A percentile compares a stretch with the other conserved stretches of the same genome.
phyloP scores from a whole-genome alignment of 257 asterid species.

The Plantago major region DNA sequence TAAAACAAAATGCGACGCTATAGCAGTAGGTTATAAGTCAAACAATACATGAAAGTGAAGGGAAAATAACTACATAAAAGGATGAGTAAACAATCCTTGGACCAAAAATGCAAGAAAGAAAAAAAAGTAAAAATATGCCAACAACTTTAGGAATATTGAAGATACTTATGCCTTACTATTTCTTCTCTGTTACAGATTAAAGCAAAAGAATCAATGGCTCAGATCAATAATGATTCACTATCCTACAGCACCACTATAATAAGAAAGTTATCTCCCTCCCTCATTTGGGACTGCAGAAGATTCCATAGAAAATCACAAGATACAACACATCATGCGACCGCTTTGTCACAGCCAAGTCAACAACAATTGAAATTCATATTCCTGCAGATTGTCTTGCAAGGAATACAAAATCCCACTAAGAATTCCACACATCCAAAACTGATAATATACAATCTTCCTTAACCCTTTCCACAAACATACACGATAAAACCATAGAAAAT shows the following conservation, averaged over 20 bases:
- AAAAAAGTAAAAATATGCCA: neutral
- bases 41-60: neutral
- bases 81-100: neutral
- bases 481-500: neutral
- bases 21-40: neutral
- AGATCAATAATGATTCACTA: neutral
- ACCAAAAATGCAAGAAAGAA: no score
- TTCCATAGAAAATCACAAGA: neutral
- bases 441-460: neutral
- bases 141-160: neutral
- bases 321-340: neutral
- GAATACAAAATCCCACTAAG: neutral
- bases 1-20: neutral
- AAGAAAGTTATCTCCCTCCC: neutral
- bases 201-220: neutral
- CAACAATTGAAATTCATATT: no score
- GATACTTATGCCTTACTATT: neutral
- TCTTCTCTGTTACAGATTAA: neutral
- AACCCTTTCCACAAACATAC: neutral
- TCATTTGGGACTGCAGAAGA: neutral
- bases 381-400: neutral
- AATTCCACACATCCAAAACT: neutral
- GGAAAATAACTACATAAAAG: neutral
- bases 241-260: neutral
- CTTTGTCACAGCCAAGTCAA: no score